Conservation (phyloP, 2,329 filamentous ascomycete species). For the Myriosclerotinia duriaeana region DNA sequence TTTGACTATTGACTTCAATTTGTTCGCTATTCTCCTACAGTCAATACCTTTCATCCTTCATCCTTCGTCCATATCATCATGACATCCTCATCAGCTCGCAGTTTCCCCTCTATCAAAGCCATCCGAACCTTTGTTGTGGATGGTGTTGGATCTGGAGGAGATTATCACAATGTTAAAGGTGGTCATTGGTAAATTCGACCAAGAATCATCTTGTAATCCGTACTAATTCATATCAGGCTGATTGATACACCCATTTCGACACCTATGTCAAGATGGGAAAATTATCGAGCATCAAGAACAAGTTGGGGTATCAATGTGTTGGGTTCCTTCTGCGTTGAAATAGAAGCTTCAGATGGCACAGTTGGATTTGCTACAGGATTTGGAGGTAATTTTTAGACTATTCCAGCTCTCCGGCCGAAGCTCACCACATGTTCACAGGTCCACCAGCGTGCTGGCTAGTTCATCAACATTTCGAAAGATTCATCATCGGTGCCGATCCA, state of each 20-base stretch:
- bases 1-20: slow-evolving; percentile 12
- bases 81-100: slow-evolving; percentile 35
- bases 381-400: slow-evolving; percentile 55
- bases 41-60: slow-evolving; percentile 13
- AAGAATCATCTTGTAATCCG: not conserved
- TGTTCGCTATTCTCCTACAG: not conserved
- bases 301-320: slow-evolving; percentile 96
- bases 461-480: slow-evolving; percentile 89
- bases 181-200: slow-evolving; percentile 58
- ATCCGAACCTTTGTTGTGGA: slow-evolving; percentile 71
- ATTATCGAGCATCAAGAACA: slow-evolving; percentile 83
- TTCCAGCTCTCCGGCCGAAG: slow-evolving; percentile 5
- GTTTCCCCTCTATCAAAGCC: slow-evolving; percentile 73
- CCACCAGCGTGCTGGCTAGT: slow-evolving; percentile 93
- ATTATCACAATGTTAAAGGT: slow-evolving; percentile 89
- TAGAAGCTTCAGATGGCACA: slow-evolving; percentile 87
- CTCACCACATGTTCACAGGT: slow-evolving; percentile 45
- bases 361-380: slow-evolving; percentile 93
- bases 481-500: slow-evolving; percentile 84
- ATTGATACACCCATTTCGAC: slow-evolving; percentile 91
- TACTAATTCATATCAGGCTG: slow-evolving; percentile 58
- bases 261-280: slow-evolving; percentile 84
- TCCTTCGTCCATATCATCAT: slow-evolving; percentile 26
- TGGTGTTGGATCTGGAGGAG: slow-evolving; percentile 64
- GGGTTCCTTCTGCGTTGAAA: slow-evolving; percentile 86